Base-by-base conservation (phyloP, 1,139 yeast genomes). In the Yamadazyma sp. region DNA sequence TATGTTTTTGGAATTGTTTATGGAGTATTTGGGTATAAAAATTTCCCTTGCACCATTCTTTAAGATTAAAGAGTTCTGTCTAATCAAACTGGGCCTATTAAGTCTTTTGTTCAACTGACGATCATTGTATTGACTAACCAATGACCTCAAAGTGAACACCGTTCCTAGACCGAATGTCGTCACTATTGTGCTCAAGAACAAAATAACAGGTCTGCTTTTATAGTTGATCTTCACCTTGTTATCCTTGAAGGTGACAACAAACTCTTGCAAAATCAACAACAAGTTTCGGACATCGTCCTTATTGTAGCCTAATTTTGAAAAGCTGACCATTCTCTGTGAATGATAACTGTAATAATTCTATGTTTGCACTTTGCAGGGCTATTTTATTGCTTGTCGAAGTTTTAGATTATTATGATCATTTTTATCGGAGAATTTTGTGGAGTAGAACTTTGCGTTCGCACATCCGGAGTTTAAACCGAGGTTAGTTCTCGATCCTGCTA, bases 1-100 rank as follows among this genome's bases (percentile, higher is more conserved):
- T 17, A 39, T 28, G 14, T 36, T 39, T 5, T 15, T 39, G 22
- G 41, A 34, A 7, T 30, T 30, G 26, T 30, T 25, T n/a, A 29
- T 15, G 16, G 11, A 16, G 33, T 39, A 42, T 53, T 72, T 75
- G 4, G 83, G 83, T n/a, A 79, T 73, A 39, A 64, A 66, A 28
- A 79, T 70, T 40, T 74, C 75, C 41, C 85, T 66, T 17, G 73
- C 69, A 2, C 85, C 85, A 48, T 79, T 77, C 43, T 70, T 73
- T 47, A 79, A 53, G 27, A 65, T 48, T 32, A 75, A 64, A 4
- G 74, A 66, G 14, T 71, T 66, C 49, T 70, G 77, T 29, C 77
- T 56, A 29, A 69, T 68, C 45, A 72, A 59, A 37, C 55, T 54
- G 3, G 78, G 77, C 6, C 77, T 52, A 39, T 59, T 59, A 33